Evolutionary conservation across 73 alveolate genomes (phyloP).

Genomic region (Strombidium stylifer): DNA sequence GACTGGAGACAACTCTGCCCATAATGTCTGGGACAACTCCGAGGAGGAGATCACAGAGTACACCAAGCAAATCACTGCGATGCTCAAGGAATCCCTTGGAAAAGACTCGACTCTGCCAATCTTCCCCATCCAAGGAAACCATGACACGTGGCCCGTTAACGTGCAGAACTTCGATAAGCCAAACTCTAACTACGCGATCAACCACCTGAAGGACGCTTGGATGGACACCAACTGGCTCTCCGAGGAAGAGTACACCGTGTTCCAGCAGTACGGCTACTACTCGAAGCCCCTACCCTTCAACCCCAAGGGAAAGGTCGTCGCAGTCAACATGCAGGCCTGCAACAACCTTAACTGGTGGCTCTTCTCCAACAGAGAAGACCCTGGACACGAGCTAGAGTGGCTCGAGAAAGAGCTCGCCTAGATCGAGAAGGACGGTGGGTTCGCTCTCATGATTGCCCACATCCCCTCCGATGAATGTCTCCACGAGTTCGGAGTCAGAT

Average conservation of each 20-base stretch:
- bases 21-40: constrained; percentile 46
- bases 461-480: constrained; percentile 46
- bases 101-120: not conserved
- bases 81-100: not conserved
- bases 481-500: constrained; percentile 33
- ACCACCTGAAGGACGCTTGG: not conserved
- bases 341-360: constrained; percentile 26
- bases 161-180: constrained; percentile 18
- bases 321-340: constrained; percentile 56
- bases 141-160: constrained; percentile 50
- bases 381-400: constrained; percentile 43
- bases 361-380: constrained; percentile 25
- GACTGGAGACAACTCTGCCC: constrained; percentile 82
- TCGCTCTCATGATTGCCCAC: constrained; percentile 51
- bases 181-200: constrained; percentile 6
- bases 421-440: constrained; percentile 23
- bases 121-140: constrained; percentile 31
- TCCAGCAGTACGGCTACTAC: not conserved
- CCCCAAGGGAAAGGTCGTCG: constrained; percentile 29
- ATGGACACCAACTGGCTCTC: not conserved
- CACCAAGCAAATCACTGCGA: constrained; percentile 5
- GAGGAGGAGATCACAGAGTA: constrained; percentile 10
- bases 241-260: not conserved
- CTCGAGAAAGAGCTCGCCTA: constrained; percentile 29
- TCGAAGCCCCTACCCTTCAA: constrained; percentile 23